Base-by-base conservation (phyloP, 768 basidiomycete species). In the Leccinum imitatum region DNA sequence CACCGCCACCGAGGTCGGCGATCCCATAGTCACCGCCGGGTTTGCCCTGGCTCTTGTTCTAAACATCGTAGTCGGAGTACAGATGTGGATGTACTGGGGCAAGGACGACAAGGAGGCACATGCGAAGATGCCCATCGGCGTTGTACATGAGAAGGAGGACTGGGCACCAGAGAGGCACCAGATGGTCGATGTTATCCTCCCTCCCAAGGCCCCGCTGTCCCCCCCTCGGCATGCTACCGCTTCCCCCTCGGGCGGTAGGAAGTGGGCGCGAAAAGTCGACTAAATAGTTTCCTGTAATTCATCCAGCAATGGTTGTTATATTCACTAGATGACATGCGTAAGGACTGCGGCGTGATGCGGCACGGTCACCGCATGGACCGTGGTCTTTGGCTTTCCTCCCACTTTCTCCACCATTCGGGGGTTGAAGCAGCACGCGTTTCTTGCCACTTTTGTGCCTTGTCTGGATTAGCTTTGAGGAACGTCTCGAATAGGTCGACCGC, bases 11-110 rank as follows among this genome's bases (percentile, higher is more conserved):
- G 96, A 98, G 73, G 88, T 97, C 58, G 85, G 87, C 54, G 97
- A 98, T 73, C 65, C 71, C 8, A 79, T 97, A 63, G 84, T 98
- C 63, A 77, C 85, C 19, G 89, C 91, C 25, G 91, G 94, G 27
- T 98, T 95, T 73, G 85, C 82, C 0, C 81, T 95, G 21, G 93
- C 93, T 2, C 84, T 96, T 1, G 50, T 86, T 6, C 79, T 98
- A 10, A 99, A 99, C 73, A 62, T 86, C 59, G 79, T 96, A n/a
- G 76, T 98, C 13, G 95, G 91, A 3, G 77, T 75, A 11, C 95
- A 98, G 77, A 80, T 98, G 81, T 89, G 87, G 80, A 74, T 83
- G 76, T 98, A 91, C 72, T 91, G 90, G 89, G 88, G 87, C 13
- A 79, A 81, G 61, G 82, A 80, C 14, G 76, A 68, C 51, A 71